These are phyloP conservation scores for Trichoderma asperelloides DNA, from an alignment of 495 filamentous ascomycete species.

Conservation along the genomic window DNA sequence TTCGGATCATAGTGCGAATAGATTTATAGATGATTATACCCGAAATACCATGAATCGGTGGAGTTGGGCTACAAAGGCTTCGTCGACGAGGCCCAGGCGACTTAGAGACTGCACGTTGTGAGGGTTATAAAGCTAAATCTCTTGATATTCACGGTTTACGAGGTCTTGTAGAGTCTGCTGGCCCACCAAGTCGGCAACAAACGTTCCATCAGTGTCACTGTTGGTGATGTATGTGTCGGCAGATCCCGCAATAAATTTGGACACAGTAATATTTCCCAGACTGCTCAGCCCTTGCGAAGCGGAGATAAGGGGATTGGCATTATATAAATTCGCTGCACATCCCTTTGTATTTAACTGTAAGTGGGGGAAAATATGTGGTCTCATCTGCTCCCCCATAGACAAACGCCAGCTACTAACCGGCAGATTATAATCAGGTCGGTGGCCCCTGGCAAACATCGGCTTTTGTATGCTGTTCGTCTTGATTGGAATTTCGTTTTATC, in stretches of 20 bases:
- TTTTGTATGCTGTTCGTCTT: no score
- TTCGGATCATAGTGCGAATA: no score
- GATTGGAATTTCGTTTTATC: no score
- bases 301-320: constrained; percentile 14
- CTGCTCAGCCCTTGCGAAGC: constrained; percentile 18
- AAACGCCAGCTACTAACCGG: no score
- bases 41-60: no score
- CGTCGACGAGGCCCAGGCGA: constrained; percentile 17
- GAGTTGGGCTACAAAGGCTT: constrained; percentile 4
- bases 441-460: no score
- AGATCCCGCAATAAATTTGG: constrained; percentile 21
- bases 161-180: constrained; percentile 15
- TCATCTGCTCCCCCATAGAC: no score
- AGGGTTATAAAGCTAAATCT: constrained; percentile 23
- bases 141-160: constrained; percentile 18
- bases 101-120: constrained; percentile 24
- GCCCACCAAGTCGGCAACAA: constrained; percentile 16
- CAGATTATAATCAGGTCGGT: no score
- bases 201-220: constrained; percentile 21
- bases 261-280: constrained; percentile 20
- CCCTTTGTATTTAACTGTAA: no score
- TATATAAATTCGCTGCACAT: no score
- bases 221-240: constrained; percentile 24
- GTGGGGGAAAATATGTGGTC: no score
- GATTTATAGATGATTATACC: no score